Evolutionary conservation across 257 asterid species (phyloP).

Genomic region (Solanum ossicruentum): DNA sequence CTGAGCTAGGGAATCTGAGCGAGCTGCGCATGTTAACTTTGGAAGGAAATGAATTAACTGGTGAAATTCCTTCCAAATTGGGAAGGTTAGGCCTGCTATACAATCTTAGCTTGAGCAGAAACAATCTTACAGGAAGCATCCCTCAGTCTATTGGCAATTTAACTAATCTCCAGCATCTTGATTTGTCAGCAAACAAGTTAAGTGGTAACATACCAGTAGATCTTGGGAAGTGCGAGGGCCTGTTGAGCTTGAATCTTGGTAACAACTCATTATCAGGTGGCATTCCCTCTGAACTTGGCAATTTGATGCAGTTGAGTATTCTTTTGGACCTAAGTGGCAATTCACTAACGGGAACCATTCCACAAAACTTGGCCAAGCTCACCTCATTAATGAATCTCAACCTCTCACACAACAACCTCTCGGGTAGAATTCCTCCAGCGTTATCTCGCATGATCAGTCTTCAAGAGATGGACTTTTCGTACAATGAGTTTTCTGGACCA

Average conservation of each 20-base stretch:
- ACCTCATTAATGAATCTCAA: slow-evolving; percentile 41
- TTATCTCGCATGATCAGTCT: slow-evolving; percentile 48
- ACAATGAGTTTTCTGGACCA: slow-evolving; percentile 56
- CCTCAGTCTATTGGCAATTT: slow-evolving; percentile 36
- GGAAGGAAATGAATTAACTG: slow-evolving; percentile 47
- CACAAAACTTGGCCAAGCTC: slow-evolving; percentile 44
- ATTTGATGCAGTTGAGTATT: slow-evolving; percentile 24
- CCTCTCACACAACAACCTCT: slow-evolving; percentile 48
- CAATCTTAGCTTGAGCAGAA: slow-evolving; percentile 42
- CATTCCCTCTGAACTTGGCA: slow-evolving; percentile 50
- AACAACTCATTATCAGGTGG: slow-evolving; percentile 41
- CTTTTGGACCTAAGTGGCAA: slow-evolving; percentile 60
- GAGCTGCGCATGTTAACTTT: slow-evolving; percentile 31
- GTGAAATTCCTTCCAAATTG: slow-evolving; percentile 45
- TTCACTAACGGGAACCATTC: slow-evolving; percentile 45
- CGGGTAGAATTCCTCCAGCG: slow-evolving; percentile 51
- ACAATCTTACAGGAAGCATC: slow-evolving; percentile 47
- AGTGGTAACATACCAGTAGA: slow-evolving; percentile 38
- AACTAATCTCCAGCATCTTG: slow-evolving; percentile 40
- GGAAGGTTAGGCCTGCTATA: slow-evolving; percentile 27
- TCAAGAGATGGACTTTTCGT: slow-evolving; percentile 42
- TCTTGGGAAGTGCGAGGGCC: slow-evolving; percentile 25
- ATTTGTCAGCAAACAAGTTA: slow-evolving; percentile 44
- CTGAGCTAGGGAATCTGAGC: slow-evolving; percentile 47
- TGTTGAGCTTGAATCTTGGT: slow-evolving; percentile 40